phyloP scores from a whole-genome alignment of 148 eudicot genomes.

The Rhododendron kiyosumense region DNA sequence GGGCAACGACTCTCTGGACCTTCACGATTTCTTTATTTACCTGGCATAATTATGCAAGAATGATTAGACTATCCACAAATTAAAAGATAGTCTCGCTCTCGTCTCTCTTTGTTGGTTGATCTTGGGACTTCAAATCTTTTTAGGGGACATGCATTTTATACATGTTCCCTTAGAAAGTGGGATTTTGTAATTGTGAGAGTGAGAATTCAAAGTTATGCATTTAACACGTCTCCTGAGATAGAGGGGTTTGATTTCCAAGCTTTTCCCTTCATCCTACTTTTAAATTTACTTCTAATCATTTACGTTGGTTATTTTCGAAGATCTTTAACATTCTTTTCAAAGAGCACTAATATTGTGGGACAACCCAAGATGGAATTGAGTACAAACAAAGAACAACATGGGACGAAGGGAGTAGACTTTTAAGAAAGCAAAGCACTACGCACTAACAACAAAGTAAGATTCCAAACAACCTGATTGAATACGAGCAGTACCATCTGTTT shows the following conservation, averaged over 20 bases:
- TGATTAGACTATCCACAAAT: not conserved
- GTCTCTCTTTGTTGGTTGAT: not conserved
- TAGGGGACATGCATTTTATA: not conserved
- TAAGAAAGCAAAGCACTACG: not conserved
- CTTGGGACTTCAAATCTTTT: not conserved
- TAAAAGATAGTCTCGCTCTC: not conserved
- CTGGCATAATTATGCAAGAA: constrained; percentile 29
- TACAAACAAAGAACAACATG: not conserved
- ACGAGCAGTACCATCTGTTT: not conserved
- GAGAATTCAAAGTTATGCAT: too few relatives aligned
- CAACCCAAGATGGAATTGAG: not conserved
- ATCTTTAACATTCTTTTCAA: not conserved
- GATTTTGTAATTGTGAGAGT: too few relatives aligned
- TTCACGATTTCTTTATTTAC: constrained; percentile 97
- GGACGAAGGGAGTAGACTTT: not conserved
- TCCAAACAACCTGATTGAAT: not conserved
- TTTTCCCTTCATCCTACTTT: too few relatives aligned
- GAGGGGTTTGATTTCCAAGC: too few relatives aligned
- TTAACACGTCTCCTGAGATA: too few relatives aligned
- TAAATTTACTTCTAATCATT: not conserved
- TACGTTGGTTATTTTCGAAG: not conserved
- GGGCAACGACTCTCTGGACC: constrained; percentile 96
- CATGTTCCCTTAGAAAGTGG: too few relatives aligned
- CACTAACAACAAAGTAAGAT: not conserved
- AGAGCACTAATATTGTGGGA: not conserved